Conservation (phyloP, 305 asterid species). For the Fraxinus baroniana region DNA sequence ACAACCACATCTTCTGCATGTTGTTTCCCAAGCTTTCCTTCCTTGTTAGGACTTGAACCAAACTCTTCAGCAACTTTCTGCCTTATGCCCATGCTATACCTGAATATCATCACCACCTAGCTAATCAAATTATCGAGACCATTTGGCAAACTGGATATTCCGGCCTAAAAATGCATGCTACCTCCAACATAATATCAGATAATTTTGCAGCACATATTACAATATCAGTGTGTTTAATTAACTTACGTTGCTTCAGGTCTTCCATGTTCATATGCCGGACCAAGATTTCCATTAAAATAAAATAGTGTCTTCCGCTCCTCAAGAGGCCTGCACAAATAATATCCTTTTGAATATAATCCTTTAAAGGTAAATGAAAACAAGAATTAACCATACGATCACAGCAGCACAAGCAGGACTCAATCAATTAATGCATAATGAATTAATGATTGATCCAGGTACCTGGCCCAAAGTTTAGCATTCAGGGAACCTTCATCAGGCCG, state of each 20-base stretch:
- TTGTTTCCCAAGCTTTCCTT: constrained; percentile 90
- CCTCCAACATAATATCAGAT: background rate
- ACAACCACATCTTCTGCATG: constrained; percentile 77
- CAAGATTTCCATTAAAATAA: constrained; percentile 94
- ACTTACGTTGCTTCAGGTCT: constrained; percentile 95
- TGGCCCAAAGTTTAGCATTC: constrained; percentile 58
- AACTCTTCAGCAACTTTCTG: constrained; percentile 91
- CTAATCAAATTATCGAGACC: background rate
- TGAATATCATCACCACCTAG: constrained; percentile 33
- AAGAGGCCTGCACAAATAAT: constrained; percentile 63
- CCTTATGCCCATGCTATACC: constrained; percentile 99
- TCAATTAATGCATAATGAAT: background rate
- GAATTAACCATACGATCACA: background rate
- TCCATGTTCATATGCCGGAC: constrained; percentile 83
- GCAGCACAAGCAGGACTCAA: background rate
- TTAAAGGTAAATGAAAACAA: constrained; percentile 1
- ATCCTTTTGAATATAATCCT: constrained; percentile 3
- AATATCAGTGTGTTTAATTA: constrained; percentile 14
- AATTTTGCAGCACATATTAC: constrained; percentile 6
- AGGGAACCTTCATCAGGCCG: constrained; percentile 64
- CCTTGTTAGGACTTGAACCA: constrained; percentile 77
- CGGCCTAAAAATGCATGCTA: background rate
- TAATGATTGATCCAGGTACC: constrained; percentile 39
- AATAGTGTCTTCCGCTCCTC: constrained; percentile 66
- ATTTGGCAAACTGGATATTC: background rate